A percentile compares a stretch with the other conserved stretches of the same genome.
phyloP scores from a whole-genome alignment of 2,329 filamentous ascomycete genomes.

The Xylariaceae sp. region DNA sequence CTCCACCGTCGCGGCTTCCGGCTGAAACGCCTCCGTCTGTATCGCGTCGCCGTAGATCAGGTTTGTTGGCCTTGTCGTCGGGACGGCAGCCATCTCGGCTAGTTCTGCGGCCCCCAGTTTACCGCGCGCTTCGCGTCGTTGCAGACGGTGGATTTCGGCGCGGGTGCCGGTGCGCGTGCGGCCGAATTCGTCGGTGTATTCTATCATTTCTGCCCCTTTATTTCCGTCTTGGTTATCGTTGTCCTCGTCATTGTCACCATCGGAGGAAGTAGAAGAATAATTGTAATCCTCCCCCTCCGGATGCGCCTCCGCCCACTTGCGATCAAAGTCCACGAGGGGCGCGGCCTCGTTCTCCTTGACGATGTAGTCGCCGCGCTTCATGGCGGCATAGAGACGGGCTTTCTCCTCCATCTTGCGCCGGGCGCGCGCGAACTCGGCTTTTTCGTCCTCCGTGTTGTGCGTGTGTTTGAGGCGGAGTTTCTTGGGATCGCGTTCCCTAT shows the following conservation, averaged over 20 bases:
- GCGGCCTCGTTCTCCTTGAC: slow-evolving; percentile 58
- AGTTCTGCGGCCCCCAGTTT: background rate
- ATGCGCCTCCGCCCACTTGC: slow-evolving; percentile 80
- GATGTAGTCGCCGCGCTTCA: slow-evolving; percentile 87
- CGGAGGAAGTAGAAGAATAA: slow-evolving; percentile 31
- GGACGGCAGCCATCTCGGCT: slow-evolving; percentile 57
- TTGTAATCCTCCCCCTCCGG: slow-evolving; percentile 42
- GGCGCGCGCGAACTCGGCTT: slow-evolving; percentile 63
- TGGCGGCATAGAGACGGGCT: slow-evolving; percentile 76
- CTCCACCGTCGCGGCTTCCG: slow-evolving; percentile 52
- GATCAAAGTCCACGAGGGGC: slow-evolving; percentile 84
- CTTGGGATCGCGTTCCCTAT: background rate
- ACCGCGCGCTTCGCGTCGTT: slow-evolving; percentile 60
- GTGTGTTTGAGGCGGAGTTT: slow-evolving; percentile 46
- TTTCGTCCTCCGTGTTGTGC: slow-evolving; percentile 55
- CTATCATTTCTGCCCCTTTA: slow-evolving; percentile 57
- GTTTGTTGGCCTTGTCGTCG: slow-evolving; percentile 51
- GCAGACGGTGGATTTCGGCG: slow-evolving; percentile 59
- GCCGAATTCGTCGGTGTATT: slow-evolving; percentile 89
- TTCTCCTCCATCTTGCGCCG: slow-evolving; percentile 86
- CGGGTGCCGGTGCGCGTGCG: slow-evolving; percentile 69
- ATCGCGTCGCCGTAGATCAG: slow-evolving; percentile 83
- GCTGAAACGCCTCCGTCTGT: slow-evolving; percentile 77
- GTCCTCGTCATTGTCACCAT: slow-evolving; percentile 59
- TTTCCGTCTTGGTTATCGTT: slow-evolving; percentile 35